Base-by-base conservation (phyloP, 208 protist species). In the Blastocrithidia nonstop region DNA sequence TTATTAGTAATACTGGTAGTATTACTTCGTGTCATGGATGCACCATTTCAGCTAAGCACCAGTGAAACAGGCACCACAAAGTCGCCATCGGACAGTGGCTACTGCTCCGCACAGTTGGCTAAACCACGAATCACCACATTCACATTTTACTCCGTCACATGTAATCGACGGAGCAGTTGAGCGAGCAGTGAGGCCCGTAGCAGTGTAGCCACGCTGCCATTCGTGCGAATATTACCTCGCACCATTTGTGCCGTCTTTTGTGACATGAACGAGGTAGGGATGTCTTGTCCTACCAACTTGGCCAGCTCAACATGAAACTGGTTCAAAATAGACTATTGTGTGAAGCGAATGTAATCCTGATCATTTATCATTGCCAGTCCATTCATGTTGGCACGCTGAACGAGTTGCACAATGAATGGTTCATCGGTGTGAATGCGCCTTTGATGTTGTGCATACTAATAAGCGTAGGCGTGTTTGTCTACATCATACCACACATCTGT, bases 1-100 rank as follows among this genome's bases (percentile, higher is more conserved):
- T 21, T 29, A 19, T 27, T 22, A 26, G 13, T 41, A 38, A 26
- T 54, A 21, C 31, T 56, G 36, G 32, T 24, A 21, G 35, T 22
- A 25, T 31, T 43, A 31, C 29, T 15, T 28, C 44, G 31, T 17
- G 28, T 42, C 29, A 43, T 42, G 29, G 37, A 11, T 32, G 81
- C 73, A 3, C 81, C 81, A 3, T 44, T 60, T 76, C 81, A 90
- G 15, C 65, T 61, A 15, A 84, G 42, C 42, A 90, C 59, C 11
- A 86, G 67, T 16, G 76, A 64, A 17, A 76, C 67, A 15, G 81
- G 81, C 4, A 90, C 65, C 6, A 64, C 63, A 42, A 90, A 81
- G 54, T 83, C 75, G 41, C 69, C 68, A 1, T 38, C 36, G 20
- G 56, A 60, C 25, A 89, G 52, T 33, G 45, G 61, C 39, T 77